phyloP scores from a whole-genome alignment of 2,329 filamentous ascomycete genomes.

The Ceratocystis cubensis region DNA sequence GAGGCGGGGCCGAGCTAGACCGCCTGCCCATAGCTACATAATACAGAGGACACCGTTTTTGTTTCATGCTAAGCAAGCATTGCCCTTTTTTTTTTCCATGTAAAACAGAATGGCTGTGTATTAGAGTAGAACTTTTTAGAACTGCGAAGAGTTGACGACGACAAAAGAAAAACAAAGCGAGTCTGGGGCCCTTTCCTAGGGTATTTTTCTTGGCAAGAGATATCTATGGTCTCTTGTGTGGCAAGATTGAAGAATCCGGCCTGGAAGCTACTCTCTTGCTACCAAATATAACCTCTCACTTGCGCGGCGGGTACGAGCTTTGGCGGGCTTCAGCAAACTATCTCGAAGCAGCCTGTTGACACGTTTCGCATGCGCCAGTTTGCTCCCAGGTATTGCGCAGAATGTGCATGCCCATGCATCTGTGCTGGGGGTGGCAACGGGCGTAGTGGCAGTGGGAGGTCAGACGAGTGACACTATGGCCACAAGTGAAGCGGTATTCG shows the following conservation, averaged over 20 bases:
- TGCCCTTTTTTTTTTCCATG: no score
- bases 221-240: no score
- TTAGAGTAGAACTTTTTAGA: background rate
- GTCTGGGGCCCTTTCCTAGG: no score
- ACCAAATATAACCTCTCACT: background rate
- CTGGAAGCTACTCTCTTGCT: background rate
- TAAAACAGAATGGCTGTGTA: background rate
- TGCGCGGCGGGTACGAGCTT: background rate
- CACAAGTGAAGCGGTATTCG: slow-evolving; percentile 54
- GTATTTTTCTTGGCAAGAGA: no score
- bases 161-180: no score
- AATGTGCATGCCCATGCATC: slow-evolving; percentile 55
- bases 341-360: slow-evolving; percentile 23
- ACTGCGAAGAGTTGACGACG: no score
- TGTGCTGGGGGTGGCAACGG: slow-evolving; percentile 57
- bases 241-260: no score
- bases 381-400: slow-evolving; percentile 49
- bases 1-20: no score
- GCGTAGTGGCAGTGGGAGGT: slow-evolving; percentile 64
- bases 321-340: background rate
- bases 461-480: slow-evolving; percentile 46
- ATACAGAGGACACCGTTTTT: background rate
- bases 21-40: background rate
- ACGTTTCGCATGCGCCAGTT: slow-evolving; percentile 40
- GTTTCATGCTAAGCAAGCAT: background rate